Base-by-base conservation (phyloP, 2,329 filamentous ascomycete species). In the Claviceps pazoutovae region DNA sequence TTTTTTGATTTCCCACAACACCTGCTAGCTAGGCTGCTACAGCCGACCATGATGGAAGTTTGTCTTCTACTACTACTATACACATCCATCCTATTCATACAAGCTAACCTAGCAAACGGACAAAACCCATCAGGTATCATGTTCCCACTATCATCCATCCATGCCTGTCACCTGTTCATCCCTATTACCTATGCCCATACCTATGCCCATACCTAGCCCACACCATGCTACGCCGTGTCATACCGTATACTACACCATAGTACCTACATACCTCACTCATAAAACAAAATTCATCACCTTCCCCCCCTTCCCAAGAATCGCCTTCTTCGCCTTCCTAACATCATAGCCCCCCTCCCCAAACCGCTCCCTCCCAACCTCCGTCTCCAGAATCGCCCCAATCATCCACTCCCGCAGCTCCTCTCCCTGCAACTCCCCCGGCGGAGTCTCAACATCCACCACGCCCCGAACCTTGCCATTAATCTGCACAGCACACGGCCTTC, bases 381-480 rank as follows among this genome's bases (percentile, higher is more conserved):
- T 83, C 52, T 74, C 69, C 47, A 85, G 60, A 5, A 93, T 74
- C 56, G 79, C 72, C 3, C 68, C 68, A 2, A 83, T 68, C 46
- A 90, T 70, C 76, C 81, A 88, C 13, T 73, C 68, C 53, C 74
- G 70, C 54, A 85, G 68, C 49, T 64, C 68, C 2, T 73, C 66
- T 11, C 64, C 69, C 26, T 64, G 58, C 26, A 79, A 59, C 1
- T 64, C 64, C 0, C 61, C 60, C 3, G 74, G 65, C 44, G 74
- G 70, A 30, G 73, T 72, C 1, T 79, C 73, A 23, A 93, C 79
- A 2, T 82, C 72, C n/a, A 84, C 74, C 1, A 78, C 78, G 55
- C 83, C 83, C 39, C 80, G 80, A 56, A 86, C 66, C 65, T 84
- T 89, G n/a, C 88, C 88, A 61, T 94, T 88, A 55, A 94, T 68